Base-by-base conservation (phyloP, 1,284 basidiomycete genomes). In the Neonothopanus nambi region DNA sequence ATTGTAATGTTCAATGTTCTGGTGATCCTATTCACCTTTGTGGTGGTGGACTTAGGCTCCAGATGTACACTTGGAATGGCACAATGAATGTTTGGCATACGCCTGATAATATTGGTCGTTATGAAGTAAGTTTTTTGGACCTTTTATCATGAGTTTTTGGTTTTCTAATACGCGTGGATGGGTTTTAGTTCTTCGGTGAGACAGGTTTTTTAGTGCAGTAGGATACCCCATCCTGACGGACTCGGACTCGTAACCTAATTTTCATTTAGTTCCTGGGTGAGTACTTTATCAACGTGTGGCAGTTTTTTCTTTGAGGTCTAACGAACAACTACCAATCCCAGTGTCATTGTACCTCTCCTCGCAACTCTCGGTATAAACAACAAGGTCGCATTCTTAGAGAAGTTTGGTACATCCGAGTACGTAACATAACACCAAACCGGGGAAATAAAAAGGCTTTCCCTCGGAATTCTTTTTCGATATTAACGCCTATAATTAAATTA, bases 351-450 rank as follows among this genome's bases (percentile, higher is more conserved):
- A 5, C 87, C 88, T 3, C 71, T 90, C 49, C 78, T 90, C 39
- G 81, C 85, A 5, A 89, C 88, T 0, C 72, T 91, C 35, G 87
- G 88, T 4, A 74, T 87, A 66, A 91, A 91, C 72, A 80, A 84
- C 71, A 91, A 91, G 63, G 82, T 91, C 48, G 79, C 81, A 1
- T 88, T 91, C 70, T 70, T 91, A 7, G 88, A 91, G 69, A 91
- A 91, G 66, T 56, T 54, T 17, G 77, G 77, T 24, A 78, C 76
- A 40, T 57, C 59, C 63, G 70, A 70, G 74, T 75, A 59, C 46
- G 41, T n/a, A n/a, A n/a, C n/a, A n/a, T n/a, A n/a, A n/a, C n/a
- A n/a, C n/a, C n/a, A n/a, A n/a, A n/a, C n/a, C n/a, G n/a, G n/a
- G n/a, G n/a, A n/a, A n/a, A n/a, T n/a, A n/a, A n/a, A n/a, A n/a